These are phyloP conservation scores for Ganoderma boninense DNA, from an alignment of 1,284 basidiomycete genomes.

Conservation along the genomic window DNA sequence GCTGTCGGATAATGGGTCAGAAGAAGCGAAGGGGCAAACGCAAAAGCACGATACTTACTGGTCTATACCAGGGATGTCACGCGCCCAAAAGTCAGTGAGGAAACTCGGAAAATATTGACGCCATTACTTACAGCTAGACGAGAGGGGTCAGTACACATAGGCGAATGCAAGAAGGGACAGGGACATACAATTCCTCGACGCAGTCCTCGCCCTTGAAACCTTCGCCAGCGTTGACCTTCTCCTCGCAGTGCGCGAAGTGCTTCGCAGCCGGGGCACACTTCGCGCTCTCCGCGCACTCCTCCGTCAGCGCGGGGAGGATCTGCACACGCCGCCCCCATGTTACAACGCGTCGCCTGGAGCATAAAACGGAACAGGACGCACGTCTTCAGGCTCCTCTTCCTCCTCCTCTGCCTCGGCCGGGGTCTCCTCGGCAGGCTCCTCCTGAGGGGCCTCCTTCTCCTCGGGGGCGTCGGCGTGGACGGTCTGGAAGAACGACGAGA, in stretches of 20 bases:
- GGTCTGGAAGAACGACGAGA: slow-evolving; percentile 68
- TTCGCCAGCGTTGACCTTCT: slow-evolving; percentile 87
- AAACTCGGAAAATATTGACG: background rate
- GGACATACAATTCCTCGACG: slow-evolving; percentile 84
- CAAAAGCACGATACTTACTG: slow-evolving; percentile 46
- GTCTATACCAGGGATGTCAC: slow-evolving; percentile 15
- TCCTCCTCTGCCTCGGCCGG: slow-evolving; percentile 44
- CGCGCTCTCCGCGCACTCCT: slow-evolving; percentile 76
- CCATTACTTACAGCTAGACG: slow-evolving; percentile 26
- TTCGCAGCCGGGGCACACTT: slow-evolving; percentile 80
- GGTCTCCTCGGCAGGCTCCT: slow-evolving; percentile 45
- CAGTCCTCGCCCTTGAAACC: slow-evolving; percentile 91
- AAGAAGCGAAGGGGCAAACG: slow-evolving; percentile 46
- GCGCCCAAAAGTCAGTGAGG: slow-evolving; percentile 13
- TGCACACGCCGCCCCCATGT: slow-evolving; percentile 37
- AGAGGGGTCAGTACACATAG: background rate
- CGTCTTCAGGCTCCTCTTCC: slow-evolving; percentile 75
- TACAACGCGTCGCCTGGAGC: background rate
- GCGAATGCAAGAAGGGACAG: slow-evolving; percentile 24
- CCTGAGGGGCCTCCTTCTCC: slow-evolving; percentile 43
- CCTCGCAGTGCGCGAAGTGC: slow-evolving; percentile 92
- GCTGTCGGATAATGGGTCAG: slow-evolving; percentile 46
- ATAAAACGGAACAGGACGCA: slow-evolving; percentile 49
- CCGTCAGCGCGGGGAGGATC: slow-evolving; percentile 73
- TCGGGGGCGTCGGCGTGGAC: slow-evolving; percentile 67